phyloP scores from a whole-genome alignment of 2,329 filamentous ascomycete species.

The Gnomoniopsis smithogilvyi region DNA sequence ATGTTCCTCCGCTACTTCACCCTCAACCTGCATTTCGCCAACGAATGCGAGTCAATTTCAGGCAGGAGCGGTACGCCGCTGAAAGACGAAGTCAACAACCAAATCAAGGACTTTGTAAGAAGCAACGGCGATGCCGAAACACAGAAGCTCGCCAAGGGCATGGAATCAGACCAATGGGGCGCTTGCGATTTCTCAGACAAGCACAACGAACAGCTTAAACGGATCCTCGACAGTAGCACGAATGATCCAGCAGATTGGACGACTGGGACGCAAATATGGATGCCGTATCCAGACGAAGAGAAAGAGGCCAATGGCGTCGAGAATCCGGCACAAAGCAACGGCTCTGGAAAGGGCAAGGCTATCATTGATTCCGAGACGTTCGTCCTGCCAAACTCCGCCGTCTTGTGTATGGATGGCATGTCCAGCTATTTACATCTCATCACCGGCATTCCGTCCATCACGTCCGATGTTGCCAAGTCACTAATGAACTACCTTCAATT shows the following conservation, averaged over 20 bases:
- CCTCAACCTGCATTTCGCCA: conserved; percentile 77
- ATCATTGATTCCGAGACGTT: conserved; percentile 81
- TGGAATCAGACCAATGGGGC: conserved; percentile 80
- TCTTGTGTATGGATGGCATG: conserved; percentile 77
- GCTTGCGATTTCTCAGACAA: conserved; percentile 70
- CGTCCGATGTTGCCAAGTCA: conserved; percentile 73
- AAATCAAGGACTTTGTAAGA: conserved; percentile 78
- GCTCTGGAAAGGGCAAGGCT: conserved; percentile 64
- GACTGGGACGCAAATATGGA: conserved; percentile 57
- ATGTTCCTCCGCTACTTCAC: conserved; percentile 80
- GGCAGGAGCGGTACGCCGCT: conserved; percentile 72
- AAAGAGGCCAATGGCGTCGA: conserved; percentile 29
- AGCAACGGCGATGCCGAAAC: conserved; percentile 68
- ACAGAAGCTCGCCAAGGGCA: conserved; percentile 69
- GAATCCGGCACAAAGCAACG: conserved; percentile 41
- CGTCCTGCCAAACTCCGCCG: conserved; percentile 79
- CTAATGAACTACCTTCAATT: conserved; percentile 84
- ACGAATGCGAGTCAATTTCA: conserved; percentile 82
- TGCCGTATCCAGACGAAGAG: conserved; percentile 40
- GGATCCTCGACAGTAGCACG: conserved; percentile 67
- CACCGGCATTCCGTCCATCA: conserved; percentile 83
- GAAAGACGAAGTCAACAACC: conserved; percentile 75
- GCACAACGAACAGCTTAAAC: conserved; percentile 57
- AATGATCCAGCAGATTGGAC: conserved; percentile 67
- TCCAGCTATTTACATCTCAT: conserved; percentile 81